Evolutionary conservation across 495 filamentous ascomycete species (phyloP), one percentile per base, ranked within the genome.

Genomic region (Terfezia boudieri): DNA sequence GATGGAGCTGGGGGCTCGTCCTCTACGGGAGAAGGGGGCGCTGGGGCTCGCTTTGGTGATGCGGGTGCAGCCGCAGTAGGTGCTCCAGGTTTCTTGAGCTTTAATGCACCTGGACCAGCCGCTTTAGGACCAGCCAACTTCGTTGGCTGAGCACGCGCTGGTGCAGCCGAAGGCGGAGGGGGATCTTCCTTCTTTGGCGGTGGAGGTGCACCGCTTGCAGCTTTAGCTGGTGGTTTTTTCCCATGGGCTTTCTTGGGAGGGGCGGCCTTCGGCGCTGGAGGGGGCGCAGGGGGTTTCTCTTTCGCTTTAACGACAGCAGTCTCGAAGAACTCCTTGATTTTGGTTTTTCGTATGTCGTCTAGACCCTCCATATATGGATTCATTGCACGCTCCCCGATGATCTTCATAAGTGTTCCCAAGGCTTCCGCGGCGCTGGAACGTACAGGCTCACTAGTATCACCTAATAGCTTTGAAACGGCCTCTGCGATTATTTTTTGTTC

Each of bases 371-470:
- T 69, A 64, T 92, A 86, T 8, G 86, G 84, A 48, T 81, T 84
- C 90, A 96, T 99, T n/a, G 81, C 82, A 43, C 90, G 76, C 64
- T 99, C 92, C 48, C 92, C 89, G 72, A 95, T 82, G 50, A 99
- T 96, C 73, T 95, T 96, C 90, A 95, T 95, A 58, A 99, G 67
- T 0, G 87, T 94, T 57, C 92, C 92, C 16, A 99, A 71, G 37
- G 86, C 77, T 62, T 99, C 92, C 11, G 88, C 87, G 62, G 85
- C 90, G 48, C 84, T 84, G 38, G 85, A 81, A 65, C 92, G 76
- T 46, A 88, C 77, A 10, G 73, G 84, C 61, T 92, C 89, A 53
- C 75, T 83, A 1, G 84, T 84, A 58, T 99, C 92, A 0, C 88
- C 80, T 1, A 96, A 74, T 9, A 96, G 72, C 66, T 94, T 95